These are phyloP conservation scores for Neurospora sp. DNA, from an alignment of 495 filamentous ascomycete genomes.

Conservation along the genomic window DNA sequence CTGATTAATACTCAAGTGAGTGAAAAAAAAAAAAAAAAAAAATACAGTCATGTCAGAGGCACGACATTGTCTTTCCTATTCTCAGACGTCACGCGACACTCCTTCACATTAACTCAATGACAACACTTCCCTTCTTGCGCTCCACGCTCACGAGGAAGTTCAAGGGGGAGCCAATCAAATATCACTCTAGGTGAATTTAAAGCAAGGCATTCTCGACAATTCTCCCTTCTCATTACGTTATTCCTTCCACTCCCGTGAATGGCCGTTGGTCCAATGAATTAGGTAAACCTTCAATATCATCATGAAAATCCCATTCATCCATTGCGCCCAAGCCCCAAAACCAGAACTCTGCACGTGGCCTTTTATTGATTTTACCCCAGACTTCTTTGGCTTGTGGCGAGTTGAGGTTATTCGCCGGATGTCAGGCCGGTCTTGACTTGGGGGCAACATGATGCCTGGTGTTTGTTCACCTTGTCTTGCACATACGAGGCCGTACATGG, in stretches of 20 bases:
- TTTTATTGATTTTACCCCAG: background rate
- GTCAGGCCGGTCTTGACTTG: background rate
- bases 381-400: background rate
- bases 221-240: background rate
- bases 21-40: background rate
- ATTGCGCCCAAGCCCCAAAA: background rate
- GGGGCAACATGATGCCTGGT: background rate
- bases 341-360: background rate
- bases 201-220: background rate
- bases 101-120: background rate
- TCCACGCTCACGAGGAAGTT: background rate
- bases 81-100: background rate
- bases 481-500: background rate
- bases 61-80: background rate
- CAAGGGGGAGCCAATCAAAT: background rate
- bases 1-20: background rate
- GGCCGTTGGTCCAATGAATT: background rate
- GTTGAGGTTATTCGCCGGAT: background rate
- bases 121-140: background rate
- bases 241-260: background rate
- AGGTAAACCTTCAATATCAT: background rate
- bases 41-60: background rate
- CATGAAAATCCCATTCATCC: background rate
- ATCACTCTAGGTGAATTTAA: background rate
- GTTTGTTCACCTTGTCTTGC: background rate